Base-by-base conservation (phyloP, 2,329 filamentous ascomycete species). In the Cadophora sp. region DNA sequence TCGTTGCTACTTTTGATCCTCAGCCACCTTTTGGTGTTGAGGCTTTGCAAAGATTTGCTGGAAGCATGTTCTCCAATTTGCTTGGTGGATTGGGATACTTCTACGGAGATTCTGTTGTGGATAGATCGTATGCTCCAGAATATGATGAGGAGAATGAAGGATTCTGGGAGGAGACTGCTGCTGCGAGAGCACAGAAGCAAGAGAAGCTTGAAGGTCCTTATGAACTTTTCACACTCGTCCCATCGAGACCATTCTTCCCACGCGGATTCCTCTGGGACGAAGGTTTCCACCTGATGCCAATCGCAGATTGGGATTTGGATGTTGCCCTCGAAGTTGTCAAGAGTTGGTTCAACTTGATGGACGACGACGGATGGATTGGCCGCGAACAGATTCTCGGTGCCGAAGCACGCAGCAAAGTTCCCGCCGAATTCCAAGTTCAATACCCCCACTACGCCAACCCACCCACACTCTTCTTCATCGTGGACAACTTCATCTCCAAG, bases 401-500 rank as follows among this genome's bases (percentile, higher is more conserved):
- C 2, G 96, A 99, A 81, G 96, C 96, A 56, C 89, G 95, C 70
- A 97, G 91, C 84, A 98, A 97, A 80, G 96, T 99, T 1, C 96
- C 96, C 0, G 79, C 84, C 4, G 94, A 98, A 79, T 99, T 99
- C 78, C 94, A 97, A 75, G 87, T 94, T 16, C 96, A 98, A 77
- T 98, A 98, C 77, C 95, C 96, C 27, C 94, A 98, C 79, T 97
- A 97, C 75, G 96, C 96, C 61, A 99, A 99, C 79, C 96, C 96
- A 0, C 96, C 96, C 0, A 98, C 96, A 0, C 85, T 98, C 1
- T 97, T 97, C 81, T 89, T 98, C 76, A 89, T 96, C 68, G 84
- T 99, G 18, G 93, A 96, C 71, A 86, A 85, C 11, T 94, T 97
- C 76, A 87, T 97, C 75, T 90, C 93, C 76, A 94, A 92, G 77